Evolutionary conservation across 495 filamentous ascomycete species (phyloP), one percentile per base, ranked within the genome.

Genomic region (Copromyces sp.): DNA sequence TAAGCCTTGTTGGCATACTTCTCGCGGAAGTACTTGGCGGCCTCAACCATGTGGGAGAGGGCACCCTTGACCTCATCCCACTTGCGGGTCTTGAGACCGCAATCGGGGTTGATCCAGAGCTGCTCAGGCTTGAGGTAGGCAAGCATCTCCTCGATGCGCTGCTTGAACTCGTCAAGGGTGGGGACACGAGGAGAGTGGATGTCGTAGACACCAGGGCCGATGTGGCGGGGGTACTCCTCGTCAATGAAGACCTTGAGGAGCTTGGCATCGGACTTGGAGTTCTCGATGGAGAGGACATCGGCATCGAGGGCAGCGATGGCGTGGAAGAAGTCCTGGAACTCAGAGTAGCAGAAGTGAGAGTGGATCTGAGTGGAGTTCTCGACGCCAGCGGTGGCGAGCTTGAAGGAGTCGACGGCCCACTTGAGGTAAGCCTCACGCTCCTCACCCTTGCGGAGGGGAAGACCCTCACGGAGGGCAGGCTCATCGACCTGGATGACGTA

Each of bases 281-380:
- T 98, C 91, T 99, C 95, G 79, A 99, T 99, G 80, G 91, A 94
- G 76, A 99, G 90, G 71, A 99, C 95, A 87, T 99, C 95, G 76
- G 95, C 94, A 82, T 99, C 95, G 72, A 99, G 89, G 53, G 96
- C 96, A 74, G 96, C 94, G 77, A 99, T 99, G 84, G 95, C 95
- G 83, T 98, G 93, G 92, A 99, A 99, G 89, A 99, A 99, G 88
- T 99, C 95, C 86, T 99, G 95, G 92, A 99, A 99, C 87, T 99
- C 95, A 65, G 94, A 97, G 90, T 99, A 99, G 84, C 95, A 99
- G 94, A 99, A 99, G 87, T 99, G 95, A 69, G 94, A 97, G 90
- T 99, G 95, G 84, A 99, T 97, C 88, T 99, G 95, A 76, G 96
- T 98, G 71, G 90, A 91, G 81, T 99, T 93, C 80, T 91, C 81